These are phyloP conservation scores for Metarhizium anisopliae DNA, from an alignment of 2,329 filamentous ascomycete species.

Conservation along the genomic window DNA sequence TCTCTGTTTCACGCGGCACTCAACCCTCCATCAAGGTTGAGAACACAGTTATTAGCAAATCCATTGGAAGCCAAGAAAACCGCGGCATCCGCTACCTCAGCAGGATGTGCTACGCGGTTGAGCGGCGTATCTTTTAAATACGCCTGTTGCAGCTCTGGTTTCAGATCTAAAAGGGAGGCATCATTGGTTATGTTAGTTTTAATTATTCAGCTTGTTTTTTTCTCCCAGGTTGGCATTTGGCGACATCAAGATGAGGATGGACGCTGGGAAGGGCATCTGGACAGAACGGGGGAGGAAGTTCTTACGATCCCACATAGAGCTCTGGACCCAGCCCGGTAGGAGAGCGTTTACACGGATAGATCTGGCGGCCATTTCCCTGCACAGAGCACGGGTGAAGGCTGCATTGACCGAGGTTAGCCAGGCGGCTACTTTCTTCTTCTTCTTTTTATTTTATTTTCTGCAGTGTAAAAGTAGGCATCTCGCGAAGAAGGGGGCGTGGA, in stretches of 20 bases:
- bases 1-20: slow-evolving; percentile 48
- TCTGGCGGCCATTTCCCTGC: slow-evolving; percentile 49
- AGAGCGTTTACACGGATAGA: slow-evolving; percentile 72
- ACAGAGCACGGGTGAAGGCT: slow-evolving; percentile 62
- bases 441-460: neutral
- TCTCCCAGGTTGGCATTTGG: neutral
- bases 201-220: slow-evolving; percentile 1
- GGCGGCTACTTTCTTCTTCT: neutral
- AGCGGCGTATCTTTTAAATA: slow-evolving; percentile 48
- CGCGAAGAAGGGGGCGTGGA: neutral
- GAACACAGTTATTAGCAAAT: slow-evolving; percentile 79
- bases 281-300: slow-evolving; percentile 10
- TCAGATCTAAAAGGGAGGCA: slow-evolving; percentile 27
- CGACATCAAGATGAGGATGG: neutral
- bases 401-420: slow-evolving; percentile 8
- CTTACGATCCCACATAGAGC: slow-evolving; percentile 68
- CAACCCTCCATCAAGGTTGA: slow-evolving; percentile 79
- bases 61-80: slow-evolving; percentile 67
- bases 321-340: slow-evolving; percentile 74
- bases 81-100: slow-evolving; percentile 76
- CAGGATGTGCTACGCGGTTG: slow-evolving; percentile 55
- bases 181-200: slow-evolving; percentile 26
- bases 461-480: slow-evolving; percentile 9
- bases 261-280: slow-evolving; percentile 1
- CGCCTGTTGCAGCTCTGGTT: slow-evolving; percentile 26